phyloP scores from a whole-genome alignment of 768 basidiomycete species.

The Pulveroboletus sp. region DNA sequence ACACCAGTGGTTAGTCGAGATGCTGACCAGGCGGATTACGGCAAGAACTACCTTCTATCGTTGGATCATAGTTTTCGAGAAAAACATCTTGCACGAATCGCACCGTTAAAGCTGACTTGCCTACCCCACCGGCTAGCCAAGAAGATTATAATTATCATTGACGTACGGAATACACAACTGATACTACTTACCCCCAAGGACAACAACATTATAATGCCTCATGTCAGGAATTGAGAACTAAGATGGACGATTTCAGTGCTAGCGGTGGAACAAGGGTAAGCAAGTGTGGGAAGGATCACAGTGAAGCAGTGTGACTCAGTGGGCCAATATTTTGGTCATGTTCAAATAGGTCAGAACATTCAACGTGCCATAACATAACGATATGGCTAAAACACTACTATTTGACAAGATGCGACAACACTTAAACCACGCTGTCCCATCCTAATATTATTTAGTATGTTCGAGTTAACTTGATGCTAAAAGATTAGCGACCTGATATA shows the following conservation, averaged over 20 bases:
- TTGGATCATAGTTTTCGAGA: slow-evolving; percentile 77
- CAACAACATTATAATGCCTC: slow-evolving; percentile 75
- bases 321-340: too few species aligned
- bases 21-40: neutral
- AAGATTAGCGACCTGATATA: neutral
- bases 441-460: too few species aligned
- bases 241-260: neutral
- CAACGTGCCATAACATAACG: too few species aligned
- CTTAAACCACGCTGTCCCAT: too few species aligned
- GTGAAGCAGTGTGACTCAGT: slow-evolving; percentile 14
- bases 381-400: neutral
- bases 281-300: slow-evolving; percentile 22
- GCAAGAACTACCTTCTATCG: slow-evolving; percentile 65
- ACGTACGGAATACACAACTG: neutral
- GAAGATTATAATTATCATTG: slow-evolving; percentile 1
- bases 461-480: too few species aligned
- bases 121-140: slow-evolving; percentile 75
- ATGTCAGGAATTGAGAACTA: slow-evolving; percentile 34
- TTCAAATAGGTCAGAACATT: too few species aligned
- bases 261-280: slow-evolving; percentile 5
- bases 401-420: neutral
- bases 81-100: slow-evolving; percentile 74
- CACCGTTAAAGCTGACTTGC: slow-evolving; percentile 84
- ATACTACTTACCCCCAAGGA: slow-evolving; percentile 67
- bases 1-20: slow-evolving; percentile 11